phyloP scores from a whole-genome alignment of 2,329 filamentous ascomycete genomes.

The Botrytis hyacinthi region DNA sequence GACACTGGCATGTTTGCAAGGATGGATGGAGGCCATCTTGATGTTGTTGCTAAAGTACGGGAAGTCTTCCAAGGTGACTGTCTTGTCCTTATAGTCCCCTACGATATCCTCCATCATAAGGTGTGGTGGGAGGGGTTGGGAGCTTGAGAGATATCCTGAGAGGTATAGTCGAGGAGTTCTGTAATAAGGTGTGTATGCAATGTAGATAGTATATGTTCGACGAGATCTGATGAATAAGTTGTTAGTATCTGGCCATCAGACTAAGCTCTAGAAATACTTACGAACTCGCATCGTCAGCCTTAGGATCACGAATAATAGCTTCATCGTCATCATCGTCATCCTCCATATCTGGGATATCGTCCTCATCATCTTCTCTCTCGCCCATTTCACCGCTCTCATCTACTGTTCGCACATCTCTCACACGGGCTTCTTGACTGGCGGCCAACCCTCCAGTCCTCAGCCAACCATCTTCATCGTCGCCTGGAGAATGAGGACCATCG shows the following conservation, averaged over 20 bases:
- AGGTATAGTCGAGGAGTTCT: slow-evolving; percentile 93
- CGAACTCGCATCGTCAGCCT: slow-evolving; percentile 35
- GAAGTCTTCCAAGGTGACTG: slow-evolving; percentile 96
- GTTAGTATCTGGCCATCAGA: background rate
- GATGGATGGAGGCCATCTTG: slow-evolving; percentile 96
- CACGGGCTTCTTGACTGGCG: slow-evolving; percentile 72
- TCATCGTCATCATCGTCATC: slow-evolving; percentile 93
- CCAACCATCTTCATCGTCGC: slow-evolving; percentile 82
- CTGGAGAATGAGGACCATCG: slow-evolving; percentile 46
- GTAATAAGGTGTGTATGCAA: slow-evolving; percentile 96
- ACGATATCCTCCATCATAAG: slow-evolving; percentile 97
- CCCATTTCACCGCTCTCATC: slow-evolving; percentile 87
- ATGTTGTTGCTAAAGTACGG: slow-evolving; percentile 87
- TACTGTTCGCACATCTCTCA: slow-evolving; percentile 79
- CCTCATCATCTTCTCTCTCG: slow-evolving; percentile 68
- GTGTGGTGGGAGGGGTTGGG: slow-evolving; percentile 76
- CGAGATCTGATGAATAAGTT: slow-evolving; percentile 56
- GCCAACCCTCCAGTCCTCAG: slow-evolving; percentile 78
- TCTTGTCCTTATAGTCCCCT: slow-evolving; percentile 97
- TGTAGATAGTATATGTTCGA: slow-evolving; percentile 97
- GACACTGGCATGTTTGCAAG: slow-evolving; percentile 94
- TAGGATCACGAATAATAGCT: slow-evolving; percentile 83
- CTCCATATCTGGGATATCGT: slow-evolving; percentile 97
- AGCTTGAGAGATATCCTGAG: slow-evolving; percentile 78
- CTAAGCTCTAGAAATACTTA: slow-evolving; percentile 26